Evolutionary conservation across 1,139 yeast species (phyloP), one percentile per base, ranked within the genome.

Genomic region (Candida tetrigidarum): DNA sequence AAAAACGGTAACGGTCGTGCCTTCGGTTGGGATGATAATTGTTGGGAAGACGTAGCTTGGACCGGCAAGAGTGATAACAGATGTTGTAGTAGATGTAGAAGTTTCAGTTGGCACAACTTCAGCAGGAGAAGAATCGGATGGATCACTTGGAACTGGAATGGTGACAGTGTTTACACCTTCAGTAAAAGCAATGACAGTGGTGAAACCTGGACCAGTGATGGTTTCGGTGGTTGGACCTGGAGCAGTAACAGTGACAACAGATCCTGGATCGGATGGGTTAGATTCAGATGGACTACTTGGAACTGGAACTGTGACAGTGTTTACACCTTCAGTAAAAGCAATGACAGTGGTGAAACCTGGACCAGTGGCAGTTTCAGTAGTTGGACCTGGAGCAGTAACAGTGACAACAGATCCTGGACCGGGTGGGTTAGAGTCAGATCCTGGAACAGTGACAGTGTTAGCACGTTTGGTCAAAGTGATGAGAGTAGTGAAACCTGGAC

Each of bases 131-230:
- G 41, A 8, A 29, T 30, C 42, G 23, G 42, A n/a, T 36, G 39
- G 18, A 29, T 14, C 41, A 38, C 28, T 22, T 27, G 41, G 26
- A 25, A 29, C n/a, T 18, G 37, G 37, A 18, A 35, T 20, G 23
- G 38, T 34, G 33, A 32, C 14, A 11, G 33, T 22, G 18, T 27
- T 40, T 15, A 26, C 7, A 37, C 41, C 41, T 28, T 19, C 27
- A 37, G 34, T 19, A 2, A 28, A 37, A 28, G 41, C 28, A 12
- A 37, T 27, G 6, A 34, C 28, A 10, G 27, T 11, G 20, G 41
- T 37, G 25, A n/a, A 37, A 19, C 41, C 41, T 37, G 39, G 33
- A 37, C 41, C 41, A 19, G 41, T 19, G 11, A 27, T 37, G 11
- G 39, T 26, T 26, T 27, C 25, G 27, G 5, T 10, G n/a, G 39